Conservation (phyloP, 1,284 basidiomycete species). For the Ceratobasidium sp. region DNA sequence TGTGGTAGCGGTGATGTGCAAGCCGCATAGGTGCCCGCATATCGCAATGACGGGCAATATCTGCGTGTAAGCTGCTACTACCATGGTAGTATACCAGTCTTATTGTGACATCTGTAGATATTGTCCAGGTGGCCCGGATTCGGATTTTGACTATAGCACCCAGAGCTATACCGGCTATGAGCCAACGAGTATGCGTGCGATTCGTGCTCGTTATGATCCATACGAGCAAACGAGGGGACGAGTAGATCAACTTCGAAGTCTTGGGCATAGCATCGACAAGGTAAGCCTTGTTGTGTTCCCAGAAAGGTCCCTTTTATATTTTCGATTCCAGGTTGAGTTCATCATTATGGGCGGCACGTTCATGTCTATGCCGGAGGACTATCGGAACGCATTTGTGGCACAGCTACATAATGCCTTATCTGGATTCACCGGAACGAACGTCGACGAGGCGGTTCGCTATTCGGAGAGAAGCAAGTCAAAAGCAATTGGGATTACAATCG, state of each 20-base stretch:
- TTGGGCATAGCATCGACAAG: slow-evolving; percentile 98
- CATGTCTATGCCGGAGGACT: slow-evolving; percentile 99
- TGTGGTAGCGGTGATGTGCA: slow-evolving; percentile 99
- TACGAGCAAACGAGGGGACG: slow-evolving; percentile 97
- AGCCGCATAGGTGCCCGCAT: slow-evolving; percentile 99
- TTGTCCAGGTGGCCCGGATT: slow-evolving; percentile 98
- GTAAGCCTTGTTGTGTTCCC: slow-evolving; percentile 57
- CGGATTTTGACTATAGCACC: slow-evolving; percentile 99
- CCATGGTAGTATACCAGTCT: slow-evolving; percentile 16
- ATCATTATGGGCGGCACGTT: slow-evolving; percentile 99
- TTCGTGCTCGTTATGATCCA: slow-evolving; percentile 97
- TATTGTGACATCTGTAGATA: slow-evolving; percentile 68
- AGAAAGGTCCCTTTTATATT: background rate
- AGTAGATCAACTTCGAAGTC: slow-evolving; percentile 93
- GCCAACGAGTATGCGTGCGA: slow-evolving; percentile 99
- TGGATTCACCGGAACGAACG: slow-evolving; percentile 91
- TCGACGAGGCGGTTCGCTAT: slow-evolving; percentile 98
- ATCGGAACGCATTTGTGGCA: slow-evolving; percentile 93
- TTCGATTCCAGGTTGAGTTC: slow-evolving; percentile 84
- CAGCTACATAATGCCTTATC: slow-evolving; percentile 98
- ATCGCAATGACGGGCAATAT: slow-evolving; percentile 99
- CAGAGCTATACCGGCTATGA: slow-evolving; percentile 98
- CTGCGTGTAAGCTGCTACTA: slow-evolving; percentile 78
- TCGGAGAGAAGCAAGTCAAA: slow-evolving; percentile 98
- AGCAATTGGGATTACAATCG: slow-evolving; percentile 99